Base-by-base conservation (phyloP, 352 stramenopile species). In the Elongisporangium undulatum region DNA sequence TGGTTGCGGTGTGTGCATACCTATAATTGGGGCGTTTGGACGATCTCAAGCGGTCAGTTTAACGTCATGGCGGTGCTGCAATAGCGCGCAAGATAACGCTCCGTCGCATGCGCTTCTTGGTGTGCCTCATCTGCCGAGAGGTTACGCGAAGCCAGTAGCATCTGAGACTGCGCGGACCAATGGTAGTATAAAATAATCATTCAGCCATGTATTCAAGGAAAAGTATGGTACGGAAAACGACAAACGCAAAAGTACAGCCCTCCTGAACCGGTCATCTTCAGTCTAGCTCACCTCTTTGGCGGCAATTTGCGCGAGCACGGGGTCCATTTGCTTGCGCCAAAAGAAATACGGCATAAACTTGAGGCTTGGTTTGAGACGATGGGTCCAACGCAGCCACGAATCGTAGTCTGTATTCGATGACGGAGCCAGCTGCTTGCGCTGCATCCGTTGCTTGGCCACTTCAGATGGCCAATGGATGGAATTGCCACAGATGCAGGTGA, bases 381-480 rank as follows among this genome's bases (percentile, higher is more conserved):
- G 34, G 4, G 3, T 17, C 78, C 78, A 88, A 5, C 49, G 26
- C 3, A 22, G 5, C 78, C 75, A 88, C 17, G 62, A 10, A 2
- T 50, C 39, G 50, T 70, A 82, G 51, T 70, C 61, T 1, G 3
- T 22, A 17, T 75, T 67, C 22, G 70, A 66, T 1, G 48, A 9
- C 0, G 78, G 76, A 6, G 68, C 78, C 34, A 88, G 51, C 15
- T 68, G 61, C 49, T 80, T 84, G 53, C 69, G 74, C 58, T 88
- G 78, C 4, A 55, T 24, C n/a, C 66, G 70, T 62, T 82, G 78
- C 45, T 78, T 79, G 16, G 64, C 59, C 53, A 88, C 68, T 24
- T 86, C 78, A 5, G 51, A 16, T 0, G 71, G 63, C 79, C 79
- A 89, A 51, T 79, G 63, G 54, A 89, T 85, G 29, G 74, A 68